Evolutionary conservation across 805 yeast species (phyloP).

Genomic region (Yamadazyma ubonensis): DNA sequence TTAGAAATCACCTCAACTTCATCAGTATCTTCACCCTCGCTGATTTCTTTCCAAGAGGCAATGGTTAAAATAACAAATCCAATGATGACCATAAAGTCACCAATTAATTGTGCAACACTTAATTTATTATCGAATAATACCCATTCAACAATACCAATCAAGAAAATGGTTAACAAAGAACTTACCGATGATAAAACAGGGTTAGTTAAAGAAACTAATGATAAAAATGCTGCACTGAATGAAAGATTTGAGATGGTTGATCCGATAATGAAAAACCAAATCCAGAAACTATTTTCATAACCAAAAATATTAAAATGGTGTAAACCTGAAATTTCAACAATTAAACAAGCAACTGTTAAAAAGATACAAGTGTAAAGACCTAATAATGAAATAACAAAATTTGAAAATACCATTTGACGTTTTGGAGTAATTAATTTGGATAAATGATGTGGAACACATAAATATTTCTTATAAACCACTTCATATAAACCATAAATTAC

Average conservation of each 20-base stretch:
- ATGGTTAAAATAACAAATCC: conserved; percentile 68
- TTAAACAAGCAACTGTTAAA: conserved; percentile 42
- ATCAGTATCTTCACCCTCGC: conserved; percentile 44
- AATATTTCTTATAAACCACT: conserved; percentile 71
- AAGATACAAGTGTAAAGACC: conserved; percentile 59
- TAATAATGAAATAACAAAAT: conserved; percentile 65
- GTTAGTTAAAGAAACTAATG: conserved; percentile 78
- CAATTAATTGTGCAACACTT: conserved; percentile 56
- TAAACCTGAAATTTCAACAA: conserved; percentile 53
- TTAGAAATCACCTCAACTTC: conserved; percentile 43
- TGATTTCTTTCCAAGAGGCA: conserved; percentile 66
- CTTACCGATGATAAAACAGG: conserved; percentile 77
- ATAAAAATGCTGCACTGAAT: conserved; percentile 70
- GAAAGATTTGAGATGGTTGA: conserved; percentile 63
- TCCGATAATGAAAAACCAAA: conserved; percentile 46
- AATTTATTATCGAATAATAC: conserved; percentile 58
- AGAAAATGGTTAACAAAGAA: conserved; percentile 69
- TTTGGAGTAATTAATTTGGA: conserved; percentile 45
- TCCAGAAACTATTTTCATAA: conserved; percentile 34
- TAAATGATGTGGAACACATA: conserved; percentile 68
- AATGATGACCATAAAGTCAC: conserved; percentile 64
- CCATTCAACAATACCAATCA: conserved; percentile 81
- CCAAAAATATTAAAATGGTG: conserved; percentile 58
- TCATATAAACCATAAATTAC: conserved; percentile 79
- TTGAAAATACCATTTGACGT: conserved; percentile 79